phyloP scores from a whole-genome alignment of 2,329 filamentous ascomycete species.

The Alternaria hordeiaustralica region DNA sequence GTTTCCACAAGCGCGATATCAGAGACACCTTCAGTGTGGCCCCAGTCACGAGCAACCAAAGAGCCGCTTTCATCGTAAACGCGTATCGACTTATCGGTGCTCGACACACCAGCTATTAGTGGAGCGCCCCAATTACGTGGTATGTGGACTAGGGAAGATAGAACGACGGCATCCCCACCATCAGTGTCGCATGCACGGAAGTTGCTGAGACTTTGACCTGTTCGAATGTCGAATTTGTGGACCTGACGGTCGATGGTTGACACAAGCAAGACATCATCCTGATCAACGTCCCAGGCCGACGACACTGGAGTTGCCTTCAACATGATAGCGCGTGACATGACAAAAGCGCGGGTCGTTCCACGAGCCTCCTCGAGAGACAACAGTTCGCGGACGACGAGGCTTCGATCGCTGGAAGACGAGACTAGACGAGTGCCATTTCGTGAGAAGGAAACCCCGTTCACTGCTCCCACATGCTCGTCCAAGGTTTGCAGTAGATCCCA shows the following conservation, averaged over 20 bases:
- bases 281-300: constrained; percentile 73
- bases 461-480: constrained; percentile 87
- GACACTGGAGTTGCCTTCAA: constrained; percentile 87
- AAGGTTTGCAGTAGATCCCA: constrained; percentile 89
- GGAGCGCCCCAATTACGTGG: constrained; percentile 64
- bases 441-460: constrained; percentile 78
- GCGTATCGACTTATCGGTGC: constrained; percentile 93
- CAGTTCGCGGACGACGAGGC: constrained; percentile 80
- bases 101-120: constrained; percentile 85
- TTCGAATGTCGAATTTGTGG: constrained; percentile 66
- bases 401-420: constrained; percentile 84
- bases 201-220: constrained; percentile 70
- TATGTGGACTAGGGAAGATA: constrained; percentile 75
- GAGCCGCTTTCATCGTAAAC: constrained; percentile 83
- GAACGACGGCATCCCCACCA: constrained; percentile 78
- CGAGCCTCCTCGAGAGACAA: constrained; percentile 70
- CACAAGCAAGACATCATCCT: constrained; percentile 61
- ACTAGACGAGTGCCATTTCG: constrained; percentile 74
- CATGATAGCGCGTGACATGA: constrained; percentile 77
- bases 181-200: constrained; percentile 88
- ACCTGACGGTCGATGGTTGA: constrained; percentile 69
- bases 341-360: constrained; percentile 71
- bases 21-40: constrained; percentile 92
- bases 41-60: constrained; percentile 88
- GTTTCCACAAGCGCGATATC: constrained; percentile 69